phyloP scores from a whole-genome alignment of 805 yeast species.

The Candida ascalaphidarum region DNA sequence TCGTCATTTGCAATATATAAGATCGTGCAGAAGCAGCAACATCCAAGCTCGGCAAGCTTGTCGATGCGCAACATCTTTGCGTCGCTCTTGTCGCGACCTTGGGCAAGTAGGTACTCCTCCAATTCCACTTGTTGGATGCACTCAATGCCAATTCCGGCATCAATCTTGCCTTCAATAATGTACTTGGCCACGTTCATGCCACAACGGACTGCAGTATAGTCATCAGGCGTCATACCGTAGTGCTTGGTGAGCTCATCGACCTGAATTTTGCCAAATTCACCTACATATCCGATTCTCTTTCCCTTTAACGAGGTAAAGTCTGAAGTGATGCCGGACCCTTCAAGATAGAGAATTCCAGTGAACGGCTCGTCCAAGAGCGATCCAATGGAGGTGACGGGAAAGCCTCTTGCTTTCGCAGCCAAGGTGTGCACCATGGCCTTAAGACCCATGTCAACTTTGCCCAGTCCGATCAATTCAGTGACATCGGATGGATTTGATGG shows the following conservation, averaged over 20 bases:
- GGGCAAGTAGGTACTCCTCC: slow-evolving; percentile 37
- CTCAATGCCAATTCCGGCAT: slow-evolving; percentile 53
- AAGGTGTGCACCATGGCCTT: slow-evolving; percentile 55
- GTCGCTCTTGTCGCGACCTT: slow-evolving; percentile 36
- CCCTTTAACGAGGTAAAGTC: slow-evolving; percentile 47
- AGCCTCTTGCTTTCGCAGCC: slow-evolving; percentile 53
- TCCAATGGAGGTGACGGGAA: slow-evolving; percentile 47
- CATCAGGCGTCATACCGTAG: slow-evolving; percentile 47
- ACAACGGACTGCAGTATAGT: slow-evolving; percentile 50
- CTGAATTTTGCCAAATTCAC: slow-evolving; percentile 53
- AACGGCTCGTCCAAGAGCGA: slow-evolving; percentile 50
- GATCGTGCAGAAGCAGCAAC: slow-evolving; percentile 52
- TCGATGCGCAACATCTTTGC: slow-evolving; percentile 52
- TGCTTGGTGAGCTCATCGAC: slow-evolving; percentile 47
- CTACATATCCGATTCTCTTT: slow-evolving; percentile 47
- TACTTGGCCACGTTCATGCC: slow-evolving; percentile 54
- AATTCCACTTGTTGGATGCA: slow-evolving; percentile 53
- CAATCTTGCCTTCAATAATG: slow-evolving; percentile 46
- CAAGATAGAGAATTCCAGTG: slow-evolving; percentile 45
- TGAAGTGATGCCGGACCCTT: slow-evolving; percentile 41
- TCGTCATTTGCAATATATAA: slow-evolving; percentile 45
- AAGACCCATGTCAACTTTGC: slow-evolving; percentile 50
- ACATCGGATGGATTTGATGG: slow-evolving; percentile 54
- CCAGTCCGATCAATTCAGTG: slow-evolving; percentile 48
- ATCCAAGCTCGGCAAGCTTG: slow-evolving; percentile 46